Evolutionary conservation across 768 basidiomycete genomes (phyloP), one percentile per base, ranked within the genome.

Genomic region (Terana coerulea): DNA sequence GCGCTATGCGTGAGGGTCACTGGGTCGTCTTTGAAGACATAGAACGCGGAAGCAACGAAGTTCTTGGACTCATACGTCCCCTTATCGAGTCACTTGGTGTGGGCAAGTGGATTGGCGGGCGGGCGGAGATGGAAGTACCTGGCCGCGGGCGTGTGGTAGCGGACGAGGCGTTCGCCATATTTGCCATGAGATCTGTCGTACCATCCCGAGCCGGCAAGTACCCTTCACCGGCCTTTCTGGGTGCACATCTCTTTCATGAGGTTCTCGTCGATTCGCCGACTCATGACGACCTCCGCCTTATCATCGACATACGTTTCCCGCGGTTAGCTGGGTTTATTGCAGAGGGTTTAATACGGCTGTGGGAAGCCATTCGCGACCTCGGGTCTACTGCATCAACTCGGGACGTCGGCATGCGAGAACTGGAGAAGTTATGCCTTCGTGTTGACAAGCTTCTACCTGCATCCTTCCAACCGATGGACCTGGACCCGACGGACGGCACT

Each of bases 1-100:
- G 89, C 33, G 86, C 95, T 0, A 85, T 98, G 78, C 77, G 82
- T 35, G 86, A 91, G 61, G 97, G 97, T 2, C 81, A 83, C 63
- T 98, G 95, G 95, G 75, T 98, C 2, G 83, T 98, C 9, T 78
- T 99, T 40, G 85, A 97, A 63, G 92, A 98, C 63, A 81, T 98
- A 35, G 97, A 99, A 67, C 79, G 85, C 41, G 95, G 86, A 15
- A 91, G 90, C 56, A 84, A 75, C 53, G 97, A 99, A 62, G 86
- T 98, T 3, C 78, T 98, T 4, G 91, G 90, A 0, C 79, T 91
- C 43, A 75, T 98, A 59, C 86, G 93, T 46, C 87, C 91, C 2
- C 77, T 98, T 10, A 76, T 87, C 0, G 88, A 97, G 62, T 92
- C 83, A 14, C 69, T 86, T 26, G 71, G 78, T 3, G 64, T 76